These are phyloP conservation scores for Endocladia muricata DNA, from an alignment of 31 red algal species.

Conservation along the genomic window DNA sequence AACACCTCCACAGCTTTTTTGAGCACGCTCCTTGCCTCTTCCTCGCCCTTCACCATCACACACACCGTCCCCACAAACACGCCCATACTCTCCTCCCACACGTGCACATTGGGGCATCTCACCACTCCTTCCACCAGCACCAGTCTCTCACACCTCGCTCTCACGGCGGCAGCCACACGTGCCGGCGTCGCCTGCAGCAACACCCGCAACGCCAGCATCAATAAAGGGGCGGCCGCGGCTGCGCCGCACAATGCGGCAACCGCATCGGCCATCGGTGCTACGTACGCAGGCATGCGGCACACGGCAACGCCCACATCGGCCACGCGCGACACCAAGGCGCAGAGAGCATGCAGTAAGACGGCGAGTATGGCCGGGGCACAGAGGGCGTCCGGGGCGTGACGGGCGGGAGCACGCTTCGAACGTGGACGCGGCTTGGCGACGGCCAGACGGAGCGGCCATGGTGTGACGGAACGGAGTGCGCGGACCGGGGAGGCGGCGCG, in stretches of 20 bases:
- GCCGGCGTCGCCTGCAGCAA: conserved; percentile 47
- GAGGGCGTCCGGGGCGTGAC: too few relatives aligned
- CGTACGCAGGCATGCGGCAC: not conserved
- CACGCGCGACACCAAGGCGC: not conserved
- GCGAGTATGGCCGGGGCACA: conserved; percentile 21
- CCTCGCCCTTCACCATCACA: conserved; percentile 18
- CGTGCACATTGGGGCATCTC: conserved; percentile 17
- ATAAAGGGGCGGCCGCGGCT: conserved; percentile 5
- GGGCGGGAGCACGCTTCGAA: not conserved
- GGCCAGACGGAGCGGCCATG: not conserved
- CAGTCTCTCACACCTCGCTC: conserved; percentile 8
- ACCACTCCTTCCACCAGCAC: conserved; percentile 46
- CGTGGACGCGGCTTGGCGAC: not conserved
- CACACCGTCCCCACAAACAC: conserved; percentile 50
- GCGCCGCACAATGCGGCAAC: conserved; percentile 27
- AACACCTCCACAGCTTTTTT: conserved; percentile 21
- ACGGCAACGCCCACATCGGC: conserved; percentile 22
- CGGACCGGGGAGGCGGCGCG: not conserved
- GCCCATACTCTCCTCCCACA: conserved; percentile 57
- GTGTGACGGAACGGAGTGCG: not conserved
- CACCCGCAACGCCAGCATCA: conserved; percentile 16
- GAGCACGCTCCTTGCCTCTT: conserved; percentile 18
- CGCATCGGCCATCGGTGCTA: conserved; percentile 18
- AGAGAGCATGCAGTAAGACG: conserved; percentile 39
- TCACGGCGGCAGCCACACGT: conserved; percentile 1